Base-by-base conservation (phyloP, 257 asterid genomes). In the Agastache rugosa region DNA sequence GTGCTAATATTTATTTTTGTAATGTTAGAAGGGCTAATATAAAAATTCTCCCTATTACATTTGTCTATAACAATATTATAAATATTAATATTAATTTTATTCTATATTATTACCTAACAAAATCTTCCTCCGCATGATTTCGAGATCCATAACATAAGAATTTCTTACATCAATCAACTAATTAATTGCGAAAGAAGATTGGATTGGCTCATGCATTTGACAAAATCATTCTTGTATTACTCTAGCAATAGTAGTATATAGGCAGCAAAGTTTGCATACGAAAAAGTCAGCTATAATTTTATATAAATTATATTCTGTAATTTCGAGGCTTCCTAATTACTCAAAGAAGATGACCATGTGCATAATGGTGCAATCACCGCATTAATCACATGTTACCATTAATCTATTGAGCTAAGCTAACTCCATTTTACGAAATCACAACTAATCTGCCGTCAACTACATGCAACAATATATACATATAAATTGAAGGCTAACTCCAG, bases 281-380 rank as follows among this genome's bases (percentile, higher is more conserved):
- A 8, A 47, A 25, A 45, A 47, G 73, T 48, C 29, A 27, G 11
- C 31, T 8, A 16, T 5, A 8, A 48, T 47, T 4, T 4, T 11
- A 63, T 25, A 14, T n/a, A 12, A 3, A 14, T 11, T 6, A 34
- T 47, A 45, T 19, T 58, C 7, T 6, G 1, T 19, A 62, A 42
- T 71, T 35, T 20, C 5, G 17, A 63, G 8, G 73, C 74, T 66
- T 75, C 39, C 25, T 11, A 75, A 54, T 41, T 31, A 75, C 74
- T 65, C 62, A 75, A 75, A 75, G 68, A 67, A 48, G 77, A 8
- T 17, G 35, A 66, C 25, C 78, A 53, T 65, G 73, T 75, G 72
- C 64, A 23, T 19, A 34, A 0, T 15, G 63, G 17, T 61, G 37
- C 20, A 47, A n/a, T 48, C 4, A 31, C 23, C 4, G 63, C 56